phyloP scores from a whole-genome alignment of 352 stramenopile species.

The Globisporangium carolinianum region DNA sequence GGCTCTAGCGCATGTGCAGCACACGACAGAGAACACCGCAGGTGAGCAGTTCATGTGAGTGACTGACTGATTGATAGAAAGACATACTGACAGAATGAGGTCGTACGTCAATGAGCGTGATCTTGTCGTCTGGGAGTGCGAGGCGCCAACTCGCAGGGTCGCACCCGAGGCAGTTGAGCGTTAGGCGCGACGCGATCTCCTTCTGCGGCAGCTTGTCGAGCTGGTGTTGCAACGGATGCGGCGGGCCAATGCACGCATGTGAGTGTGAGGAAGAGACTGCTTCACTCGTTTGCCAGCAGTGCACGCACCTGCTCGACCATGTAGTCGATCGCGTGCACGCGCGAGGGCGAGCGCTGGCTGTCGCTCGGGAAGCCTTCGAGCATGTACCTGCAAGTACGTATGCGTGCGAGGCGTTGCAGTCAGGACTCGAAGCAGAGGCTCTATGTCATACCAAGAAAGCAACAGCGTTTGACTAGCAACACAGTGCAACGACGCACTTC shows the following conservation, averaged over 20 bases:
- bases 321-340: slow-evolving; percentile 45
- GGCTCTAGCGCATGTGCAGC: slow-evolving; percentile 22
- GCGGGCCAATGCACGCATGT: not conserved
- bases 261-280: not conserved
- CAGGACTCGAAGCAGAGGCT: not conserved
- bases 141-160: slow-evolving; percentile 44
- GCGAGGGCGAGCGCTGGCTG: slow-evolving; percentile 16
- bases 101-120: slow-evolving; percentile 57
- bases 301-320: slow-evolving; percentile 53
- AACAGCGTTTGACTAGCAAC: not conserved
- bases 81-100: not conserved
- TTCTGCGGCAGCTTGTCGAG: slow-evolving; percentile 50
- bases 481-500: slow-evolving; percentile 22
- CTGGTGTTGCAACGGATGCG: slow-evolving; percentile 11
- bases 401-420: not conserved
- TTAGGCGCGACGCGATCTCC: slow-evolving; percentile 59
- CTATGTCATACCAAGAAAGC: not conserved
- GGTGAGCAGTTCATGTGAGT: not conserved
- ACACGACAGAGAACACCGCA: not conserved
- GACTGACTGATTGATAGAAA: not conserved
- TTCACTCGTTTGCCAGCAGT: not conserved
- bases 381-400: slow-evolving; percentile 32
- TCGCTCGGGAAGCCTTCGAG: slow-evolving; percentile 43
- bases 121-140: slow-evolving; percentile 34
- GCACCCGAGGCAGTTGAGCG: slow-evolving; percentile 44